Evolutionary conservation across 805 yeast species (phyloP), one percentile per base, ranked within the genome.

Genomic region (Lipomyces lipofer): DNA sequence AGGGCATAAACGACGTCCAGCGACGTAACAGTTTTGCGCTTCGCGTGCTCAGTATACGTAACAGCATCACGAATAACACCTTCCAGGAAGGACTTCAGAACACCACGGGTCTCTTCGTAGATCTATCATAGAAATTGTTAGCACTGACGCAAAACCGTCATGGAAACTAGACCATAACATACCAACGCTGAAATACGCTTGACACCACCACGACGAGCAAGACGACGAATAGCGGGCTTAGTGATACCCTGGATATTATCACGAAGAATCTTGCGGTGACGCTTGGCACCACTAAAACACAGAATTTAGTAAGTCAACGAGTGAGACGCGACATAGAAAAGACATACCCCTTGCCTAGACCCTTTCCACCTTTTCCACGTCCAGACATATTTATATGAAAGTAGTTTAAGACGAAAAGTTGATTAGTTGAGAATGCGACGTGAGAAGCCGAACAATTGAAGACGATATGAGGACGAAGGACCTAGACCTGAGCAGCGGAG

Each of bases 121-220:
- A 92, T 92, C 58, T 54, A 47, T 2, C 7, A 15, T 17, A 6
- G 10, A 7, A 12, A 30, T 46, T 24, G 28, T 21, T 27, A 29
- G 25, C n/a, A n/a, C 24, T 2, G 10, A n/a, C 38, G 38, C 3
- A 8, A 40, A n/a, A 28, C 28, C 13, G 40, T 8, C 45, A 33
- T 9, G n/a, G 17, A 2, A 2, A 44, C 3, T n/a, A 32, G 10
- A 19, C 2, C 15, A 32, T 22, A n/a, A 29, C 58, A 21, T 28
- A 58, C 58, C 74, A 91, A 81, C 76, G 96, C 98, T 63, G 98
- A 92, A 72, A 92, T 92, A 88, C 99, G 96, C 86, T 92, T 92
- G 74, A 92, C 99, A 91, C 99, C 99, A 81, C 99, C 99, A 88
- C 99, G 90, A 86, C 99, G 92, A 50, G 99, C 99, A 71, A 92